Conservation (phyloP, 129 eudicot genomes). For the Dittrichia graveolens region DNA sequence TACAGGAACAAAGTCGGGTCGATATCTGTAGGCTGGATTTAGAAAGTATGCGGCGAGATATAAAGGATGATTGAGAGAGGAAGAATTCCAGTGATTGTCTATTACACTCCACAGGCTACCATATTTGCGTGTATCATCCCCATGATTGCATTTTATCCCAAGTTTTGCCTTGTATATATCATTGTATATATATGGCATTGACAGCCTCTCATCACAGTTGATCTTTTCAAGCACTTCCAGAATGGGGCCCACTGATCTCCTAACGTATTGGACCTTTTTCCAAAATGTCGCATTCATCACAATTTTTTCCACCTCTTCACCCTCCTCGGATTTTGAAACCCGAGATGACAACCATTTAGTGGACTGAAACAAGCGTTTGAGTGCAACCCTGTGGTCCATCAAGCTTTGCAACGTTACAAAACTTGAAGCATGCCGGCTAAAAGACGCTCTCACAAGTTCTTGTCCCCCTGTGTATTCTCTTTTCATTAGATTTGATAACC, state of each 20-base stretch:
- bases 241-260: constrained; percentile 79
- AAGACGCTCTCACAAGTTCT: constrained; percentile 73
- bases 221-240: constrained; percentile 80
- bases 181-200: constrained; percentile 84
- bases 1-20: constrained; percentile 81
- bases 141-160: constrained; percentile 75
- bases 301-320: constrained; percentile 81
- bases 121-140: constrained; percentile 79
- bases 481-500: constrained; percentile 73
- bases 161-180: constrained; percentile 81
- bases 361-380: constrained; percentile 83
- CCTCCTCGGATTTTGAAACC: constrained; percentile 73
- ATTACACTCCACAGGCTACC: constrained; percentile 81
- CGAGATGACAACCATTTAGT: constrained; percentile 80
- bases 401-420: constrained; percentile 73
- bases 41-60: constrained; percentile 93
- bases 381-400: constrained; percentile 64
- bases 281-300: constrained; percentile 77
- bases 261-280: constrained; percentile 72
- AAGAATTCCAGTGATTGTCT: constrained; percentile 68
- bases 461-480: constrained; percentile 81
- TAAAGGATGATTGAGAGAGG: constrained; percentile 65
- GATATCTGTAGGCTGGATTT: constrained; percentile 88
- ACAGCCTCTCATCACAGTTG: constrained; percentile 56
- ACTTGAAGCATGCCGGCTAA: constrained; percentile 62